Base-by-base conservation (phyloP, 2,329 filamentous ascomycete species). In the Aspergillus fumigatus region DNA sequence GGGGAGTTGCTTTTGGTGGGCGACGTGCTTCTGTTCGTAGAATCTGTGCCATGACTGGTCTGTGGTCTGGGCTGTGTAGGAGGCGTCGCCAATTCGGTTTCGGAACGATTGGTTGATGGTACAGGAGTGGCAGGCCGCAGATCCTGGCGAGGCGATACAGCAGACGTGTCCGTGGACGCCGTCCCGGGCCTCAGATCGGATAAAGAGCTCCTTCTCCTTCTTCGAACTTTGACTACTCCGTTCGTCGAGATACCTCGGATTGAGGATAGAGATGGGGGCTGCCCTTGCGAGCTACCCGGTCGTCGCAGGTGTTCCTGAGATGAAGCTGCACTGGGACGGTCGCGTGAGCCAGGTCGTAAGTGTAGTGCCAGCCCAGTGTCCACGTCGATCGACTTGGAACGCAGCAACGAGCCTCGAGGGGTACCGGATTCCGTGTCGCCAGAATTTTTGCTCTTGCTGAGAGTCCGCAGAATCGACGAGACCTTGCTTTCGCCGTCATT, bases 191-290 rank as follows among this genome's bases (percentile, higher is more conserved):
- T 88, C 50, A 97, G 80, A 71, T 97, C 93, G 4, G 92, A 96
- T 45, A 97, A 77, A 26, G 92, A 97, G 75, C 92, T 97, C 70
- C 93, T 87, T 54, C 93, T 84, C 78, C 96, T 97, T 77, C 87
- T 92, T 70, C 83, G 48, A 79, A 75, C n/a, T 73, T 72, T 61
- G 70, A 78, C 56, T 48, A 64, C 26, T 71, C 70, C 62, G 77
- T 74, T 67, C 62, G 65, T 61, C 69, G 78, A 75, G 71, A 78
- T 77, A 76, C 79, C 63, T 75, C 80, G 66, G 80, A 86, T 62
- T 5, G 81, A 82, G 21, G 77, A 77, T 35, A 84, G 68, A 10
- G 72, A 71, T 45, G 72, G 65, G 3, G 72, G 60, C 56, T 80
- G 80, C 61, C 79, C 79, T 48, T 83, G 77, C 19, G 75, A 73